phyloP scores from a whole-genome alignment of 176 grass and related monocot species.

The Oryza nivara region DNA sequence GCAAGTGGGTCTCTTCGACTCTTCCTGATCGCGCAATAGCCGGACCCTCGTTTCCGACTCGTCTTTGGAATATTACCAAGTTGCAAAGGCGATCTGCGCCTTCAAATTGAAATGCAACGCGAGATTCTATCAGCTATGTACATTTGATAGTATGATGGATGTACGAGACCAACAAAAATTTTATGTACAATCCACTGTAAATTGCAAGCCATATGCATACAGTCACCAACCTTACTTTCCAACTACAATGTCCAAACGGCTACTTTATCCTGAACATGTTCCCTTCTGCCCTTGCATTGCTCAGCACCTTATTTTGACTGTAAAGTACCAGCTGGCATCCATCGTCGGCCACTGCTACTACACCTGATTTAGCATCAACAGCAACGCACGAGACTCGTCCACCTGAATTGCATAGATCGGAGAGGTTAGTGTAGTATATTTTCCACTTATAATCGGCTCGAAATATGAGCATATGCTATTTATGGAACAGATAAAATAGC shows the following conservation, averaged over 20 bases:
- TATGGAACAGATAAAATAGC: conserved; percentile 11
- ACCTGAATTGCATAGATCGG: conserved; percentile 36
- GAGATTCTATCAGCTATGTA: neutral
- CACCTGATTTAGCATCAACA: conserved; percentile 54
- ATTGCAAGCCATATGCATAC: neutral
- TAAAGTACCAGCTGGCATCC: conserved; percentile 52
- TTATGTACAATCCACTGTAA: neutral
- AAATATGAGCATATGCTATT: conserved; percentile 5
- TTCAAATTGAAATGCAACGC: neutral
- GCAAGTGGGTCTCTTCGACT: too few species aligned
- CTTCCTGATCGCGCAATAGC: too few species aligned
- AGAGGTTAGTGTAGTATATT: conserved; percentile 13
- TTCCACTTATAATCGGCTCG: neutral
- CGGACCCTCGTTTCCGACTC: too few species aligned
- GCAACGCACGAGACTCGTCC: conserved; percentile 45
- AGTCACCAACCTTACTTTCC: neutral
- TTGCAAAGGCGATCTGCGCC: too few species aligned
- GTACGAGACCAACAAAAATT: neutral
- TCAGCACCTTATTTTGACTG: conserved; percentile 30
- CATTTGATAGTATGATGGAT: neutral
- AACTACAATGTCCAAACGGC: neutral
- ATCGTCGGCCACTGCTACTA: conserved; percentile 60
- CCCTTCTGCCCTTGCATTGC: neutral
- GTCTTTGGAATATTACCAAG: too few species aligned
- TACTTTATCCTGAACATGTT: neutral